phyloP scores from a whole-genome alignment of 148 eudicot genomes.

The Bassia scoparia region DNA sequence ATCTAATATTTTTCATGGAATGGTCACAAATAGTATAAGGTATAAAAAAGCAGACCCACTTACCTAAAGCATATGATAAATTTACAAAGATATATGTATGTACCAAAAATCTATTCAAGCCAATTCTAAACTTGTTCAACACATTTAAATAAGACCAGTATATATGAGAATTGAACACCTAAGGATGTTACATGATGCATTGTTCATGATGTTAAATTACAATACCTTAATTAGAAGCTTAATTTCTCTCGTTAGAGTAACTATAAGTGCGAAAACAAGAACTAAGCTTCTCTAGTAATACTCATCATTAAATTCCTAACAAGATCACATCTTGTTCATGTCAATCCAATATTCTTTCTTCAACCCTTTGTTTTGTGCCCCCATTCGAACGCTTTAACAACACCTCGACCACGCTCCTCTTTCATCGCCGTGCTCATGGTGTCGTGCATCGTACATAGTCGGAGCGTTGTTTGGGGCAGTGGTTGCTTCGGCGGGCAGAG shows the following conservation, averaged over 20 bases:
- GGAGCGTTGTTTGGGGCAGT: neutral
- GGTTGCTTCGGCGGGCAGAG: neutral
- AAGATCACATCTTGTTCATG: constrained; percentile 47
- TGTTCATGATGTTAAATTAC: neutral
- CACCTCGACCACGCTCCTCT: constrained; percentile 53
- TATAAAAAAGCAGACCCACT: too few relatives aligned
- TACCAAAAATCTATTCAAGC: too few relatives aligned
- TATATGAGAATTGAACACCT: too few relatives aligned
- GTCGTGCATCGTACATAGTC: neutral
- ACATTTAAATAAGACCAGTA: too few relatives aligned
- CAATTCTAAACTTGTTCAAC: too few relatives aligned
- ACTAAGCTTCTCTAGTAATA: constrained; percentile 34
- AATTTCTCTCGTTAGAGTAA: constrained; percentile 42
- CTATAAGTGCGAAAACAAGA: constrained; percentile 4
- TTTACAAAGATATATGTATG: too few relatives aligned
- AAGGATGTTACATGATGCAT: neutral
- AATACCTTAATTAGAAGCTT: constrained; percentile 29
- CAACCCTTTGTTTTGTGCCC: constrained; percentile 48
- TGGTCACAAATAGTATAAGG: too few relatives aligned
- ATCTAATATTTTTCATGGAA: too few relatives aligned
- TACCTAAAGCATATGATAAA: too few relatives aligned
- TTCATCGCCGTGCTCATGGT: constrained; percentile 35
- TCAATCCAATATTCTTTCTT: constrained; percentile 44
- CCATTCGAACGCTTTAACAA: constrained; percentile 44
- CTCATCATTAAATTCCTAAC: constrained; percentile 60